A percentile compares a stretch with the other conserved stretches of the same genome.
phyloP scores from a whole-genome alignment of 2,329 filamentous ascomycete genomes.

The Diplocarpon rosae region DNA sequence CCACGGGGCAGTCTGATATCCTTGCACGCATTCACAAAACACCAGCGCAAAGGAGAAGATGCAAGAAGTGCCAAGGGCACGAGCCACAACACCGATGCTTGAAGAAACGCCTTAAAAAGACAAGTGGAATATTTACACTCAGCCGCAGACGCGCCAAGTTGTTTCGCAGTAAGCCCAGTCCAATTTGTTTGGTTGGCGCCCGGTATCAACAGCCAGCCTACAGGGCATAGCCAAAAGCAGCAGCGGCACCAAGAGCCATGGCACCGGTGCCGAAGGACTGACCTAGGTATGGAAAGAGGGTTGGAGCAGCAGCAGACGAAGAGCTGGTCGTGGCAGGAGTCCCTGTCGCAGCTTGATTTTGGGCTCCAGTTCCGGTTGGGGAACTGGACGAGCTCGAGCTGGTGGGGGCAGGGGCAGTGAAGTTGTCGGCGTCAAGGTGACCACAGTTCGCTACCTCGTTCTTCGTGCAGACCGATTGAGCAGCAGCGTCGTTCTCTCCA shows the following conservation, averaged over 20 bases:
- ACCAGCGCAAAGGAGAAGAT: constrained; percentile 12
- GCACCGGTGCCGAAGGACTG: constrained; percentile 34
- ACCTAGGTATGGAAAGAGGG: constrained; percentile 21
- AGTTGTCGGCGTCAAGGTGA: constrained; percentile 24
- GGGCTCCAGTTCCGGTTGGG: constrained; percentile 16
- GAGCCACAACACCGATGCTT: constrained; percentile 28
- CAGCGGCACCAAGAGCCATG: constrained; percentile 40
- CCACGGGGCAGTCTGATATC: constrained; percentile 1
- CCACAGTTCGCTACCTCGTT: constrained; percentile 38
- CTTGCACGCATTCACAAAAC: constrained; percentile 14
- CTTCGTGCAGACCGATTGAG: constrained; percentile 36
- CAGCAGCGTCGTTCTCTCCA: constrained; percentile 34
- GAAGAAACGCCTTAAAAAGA: constrained; percentile 20
- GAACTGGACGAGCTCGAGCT: constrained; percentile 30
- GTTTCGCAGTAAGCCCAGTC: background rate
- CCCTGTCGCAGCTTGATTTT: constrained; percentile 18
- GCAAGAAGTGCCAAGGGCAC: constrained; percentile 17
- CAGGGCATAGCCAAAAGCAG: constrained; percentile 44
- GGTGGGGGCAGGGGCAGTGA: constrained; percentile 20
- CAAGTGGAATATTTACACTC: constrained; percentile 22
- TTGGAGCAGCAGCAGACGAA: constrained; percentile 33
- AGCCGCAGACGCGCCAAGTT: constrained; percentile 5
- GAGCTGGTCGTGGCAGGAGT: constrained; percentile 22
- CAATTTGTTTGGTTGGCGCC: constrained; percentile 4
- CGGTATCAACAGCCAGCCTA: constrained; percentile 27